Evolutionary conservation across 192 early-diverging fungal genomes (phyloP), one percentile per base, ranked within the genome.

Genomic region (Phlyctochytrium planicorne): DNA sequence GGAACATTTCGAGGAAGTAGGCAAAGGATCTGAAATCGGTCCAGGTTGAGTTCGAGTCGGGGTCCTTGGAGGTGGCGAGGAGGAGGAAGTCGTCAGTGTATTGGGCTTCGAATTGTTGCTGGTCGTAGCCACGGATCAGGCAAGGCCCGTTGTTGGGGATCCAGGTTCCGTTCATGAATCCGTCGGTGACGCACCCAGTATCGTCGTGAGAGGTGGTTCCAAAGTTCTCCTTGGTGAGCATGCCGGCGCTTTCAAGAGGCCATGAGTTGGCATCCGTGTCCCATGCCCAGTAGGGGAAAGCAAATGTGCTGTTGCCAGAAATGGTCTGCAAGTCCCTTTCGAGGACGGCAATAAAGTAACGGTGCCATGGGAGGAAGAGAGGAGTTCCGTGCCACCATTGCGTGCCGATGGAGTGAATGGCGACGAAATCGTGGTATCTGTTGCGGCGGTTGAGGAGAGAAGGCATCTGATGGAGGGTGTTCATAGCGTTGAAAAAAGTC

Each of bases 331-430:
- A 59, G 24, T 55, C 67, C 2, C 2, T 2, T 34, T 81, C 79
- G 35, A 59, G 70, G 37, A 66, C 17, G 32, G 52, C 23, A 33
- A 78, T 23, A 40, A 78, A 78, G 1, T 16, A 29, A 25, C 73
- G 61, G 65, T 81, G 79, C 79, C 79, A 81, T 6, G 79, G 79
- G 3, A 77, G 68, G 65, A 81, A 81, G 23, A 32, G 31, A 4
- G 73, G 67, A 24, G 47, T 29, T 1, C 17, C 20, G 47, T 65
- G 63, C 12, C n/a, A 52, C 63, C 63, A 65, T 6, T 20, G 10
- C 12, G 23, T 24, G 14, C 37, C 63, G 17, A 25, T 27, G 0
- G 37, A 35, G 30, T 65, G 63, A 23, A 40, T 17, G 12, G 29
- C 12, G 36, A 65, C 63, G 2, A 52, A 52, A 30, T 65, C 63